phyloP scores from a whole-genome alignment of 495 filamentous ascomycete species.

The Penicillium salamii region DNA sequence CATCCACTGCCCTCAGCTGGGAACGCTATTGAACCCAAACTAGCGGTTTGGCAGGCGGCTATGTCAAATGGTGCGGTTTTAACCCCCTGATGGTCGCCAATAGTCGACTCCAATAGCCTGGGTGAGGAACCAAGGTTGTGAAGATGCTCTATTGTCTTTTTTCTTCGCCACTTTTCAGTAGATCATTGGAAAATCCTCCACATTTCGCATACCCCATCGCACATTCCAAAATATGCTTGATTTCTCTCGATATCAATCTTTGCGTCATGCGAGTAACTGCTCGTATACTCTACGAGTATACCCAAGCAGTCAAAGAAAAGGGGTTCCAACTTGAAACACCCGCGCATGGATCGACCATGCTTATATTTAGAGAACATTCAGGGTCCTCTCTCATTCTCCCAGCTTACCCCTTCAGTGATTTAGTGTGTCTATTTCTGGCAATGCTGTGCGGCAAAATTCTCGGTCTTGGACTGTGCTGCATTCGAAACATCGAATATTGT shows the following conservation, averaged over 20 bases:
- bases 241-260: not conserved
- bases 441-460: not conserved
- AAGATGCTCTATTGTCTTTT: constrained; percentile 3
- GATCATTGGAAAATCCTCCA: constrained; percentile 7
- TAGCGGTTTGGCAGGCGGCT: constrained; percentile 21
- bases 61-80: constrained; percentile 12
- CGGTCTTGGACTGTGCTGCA: constrained; percentile 1
- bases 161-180: not conserved
- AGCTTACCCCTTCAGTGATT: too few relatives aligned
- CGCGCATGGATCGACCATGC: too few relatives aligned
- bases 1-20: not conserved
- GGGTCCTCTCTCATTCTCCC: too few relatives aligned
- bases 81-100: constrained; percentile 22
- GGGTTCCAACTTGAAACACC: too few relatives aligned
- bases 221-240: too few relatives aligned
- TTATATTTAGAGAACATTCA: too few relatives aligned
- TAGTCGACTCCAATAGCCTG: constrained; percentile 22
- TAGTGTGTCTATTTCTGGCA: not conserved
- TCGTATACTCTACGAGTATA: not conserved
- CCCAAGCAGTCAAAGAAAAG: too few relatives aligned
- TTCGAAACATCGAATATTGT: not conserved
- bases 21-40: constrained; percentile 24
- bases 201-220: not conserved
- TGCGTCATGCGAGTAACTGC: not conserved
- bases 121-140: constrained; percentile 12